A percentile compares a stretch with the other conserved stretches of the same genome.
Evolutionary conservation across 495 filamentous ascomycete genomes (phyloP).

Genomic region (Daldinia loculata): DNA sequence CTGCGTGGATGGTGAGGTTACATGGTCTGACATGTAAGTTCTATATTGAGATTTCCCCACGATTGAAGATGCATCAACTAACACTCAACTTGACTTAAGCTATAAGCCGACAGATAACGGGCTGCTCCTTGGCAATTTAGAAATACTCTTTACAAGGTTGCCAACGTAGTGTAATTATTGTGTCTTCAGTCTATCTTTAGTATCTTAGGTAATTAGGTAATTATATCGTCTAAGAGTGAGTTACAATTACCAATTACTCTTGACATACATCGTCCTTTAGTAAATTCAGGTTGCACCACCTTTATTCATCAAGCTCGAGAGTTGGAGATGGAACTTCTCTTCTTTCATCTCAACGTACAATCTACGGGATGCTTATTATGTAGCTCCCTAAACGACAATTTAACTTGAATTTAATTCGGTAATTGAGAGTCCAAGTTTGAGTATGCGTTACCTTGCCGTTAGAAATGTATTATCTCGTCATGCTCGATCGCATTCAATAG

Average conservation of each 20-base stretch:
- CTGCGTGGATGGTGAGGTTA: too few species aligned
- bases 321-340: conserved; percentile 6
- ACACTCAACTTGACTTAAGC: not conserved
- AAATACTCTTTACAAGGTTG: too few species aligned
- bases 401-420: not conserved
- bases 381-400: not conserved
- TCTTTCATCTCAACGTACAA: not conserved
- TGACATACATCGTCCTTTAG: not conserved
- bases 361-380: not conserved
- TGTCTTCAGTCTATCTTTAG: not conserved
- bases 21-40: too few species aligned
- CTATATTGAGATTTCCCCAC: not conserved
- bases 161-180: not conserved
- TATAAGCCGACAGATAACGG: not conserved
- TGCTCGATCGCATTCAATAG: not conserved
- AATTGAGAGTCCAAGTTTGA: too few species aligned
- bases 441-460: not conserved
- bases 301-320: not conserved
- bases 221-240: too few species aligned
- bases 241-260: too few species aligned
- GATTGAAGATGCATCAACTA: not conserved
- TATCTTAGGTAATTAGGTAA: not conserved
- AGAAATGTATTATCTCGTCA: not conserved
- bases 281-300: not conserved
- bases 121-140: not conserved